Evolutionary conservation across 352 stramenopile genomes (phyloP).

Genomic region (Salisapilia sapeloensis): DNA sequence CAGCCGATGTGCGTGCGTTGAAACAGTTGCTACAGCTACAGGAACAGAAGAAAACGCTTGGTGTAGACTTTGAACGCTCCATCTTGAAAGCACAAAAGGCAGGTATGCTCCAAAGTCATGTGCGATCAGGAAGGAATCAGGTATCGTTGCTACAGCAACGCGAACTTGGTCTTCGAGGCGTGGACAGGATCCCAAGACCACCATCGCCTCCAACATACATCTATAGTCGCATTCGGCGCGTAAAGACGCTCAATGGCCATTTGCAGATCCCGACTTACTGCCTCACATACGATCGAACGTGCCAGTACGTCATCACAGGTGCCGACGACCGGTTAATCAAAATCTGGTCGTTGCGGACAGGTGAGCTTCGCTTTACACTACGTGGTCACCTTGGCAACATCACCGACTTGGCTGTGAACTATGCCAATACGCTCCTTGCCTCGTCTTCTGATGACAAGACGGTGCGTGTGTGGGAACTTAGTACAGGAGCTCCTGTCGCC

Average conservation of each 20-base stretch:
- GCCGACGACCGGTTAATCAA: constrained; percentile 95
- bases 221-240: constrained; percentile 56
- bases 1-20: constrained; percentile 52
- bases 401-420: constrained; percentile 79
- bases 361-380: constrained; percentile 64
- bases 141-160: constrained; percentile 24
- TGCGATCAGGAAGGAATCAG: constrained; percentile 38
- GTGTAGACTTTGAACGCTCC: constrained; percentile 12
- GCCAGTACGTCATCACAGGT: constrained; percentile 93
- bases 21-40: constrained; percentile 58
- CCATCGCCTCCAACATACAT: constrained; percentile 27
- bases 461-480: constrained; percentile 77
- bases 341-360: constrained; percentile 87
- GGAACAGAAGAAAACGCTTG: constrained; percentile 14
- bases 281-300: constrained; percentile 90
- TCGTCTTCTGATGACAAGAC: constrained; percentile 83
- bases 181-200: constrained; percentile 12
- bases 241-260: constrained; percentile 87
- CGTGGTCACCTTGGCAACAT: constrained; percentile 81
- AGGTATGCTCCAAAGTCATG: constrained; percentile 25
- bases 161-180: constrained; percentile 18
- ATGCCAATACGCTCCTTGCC: constrained; percentile 57
- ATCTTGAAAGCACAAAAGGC: constrained; percentile 18
- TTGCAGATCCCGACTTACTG: constrained; percentile 91
- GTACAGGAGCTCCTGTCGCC: constrained; percentile 61